Percentiles rank a stretch among this genome's conserved stretches.
phyloP scores from a whole-genome alignment of 768 basidiomycete species.

The Hericium erinaceus region DNA sequence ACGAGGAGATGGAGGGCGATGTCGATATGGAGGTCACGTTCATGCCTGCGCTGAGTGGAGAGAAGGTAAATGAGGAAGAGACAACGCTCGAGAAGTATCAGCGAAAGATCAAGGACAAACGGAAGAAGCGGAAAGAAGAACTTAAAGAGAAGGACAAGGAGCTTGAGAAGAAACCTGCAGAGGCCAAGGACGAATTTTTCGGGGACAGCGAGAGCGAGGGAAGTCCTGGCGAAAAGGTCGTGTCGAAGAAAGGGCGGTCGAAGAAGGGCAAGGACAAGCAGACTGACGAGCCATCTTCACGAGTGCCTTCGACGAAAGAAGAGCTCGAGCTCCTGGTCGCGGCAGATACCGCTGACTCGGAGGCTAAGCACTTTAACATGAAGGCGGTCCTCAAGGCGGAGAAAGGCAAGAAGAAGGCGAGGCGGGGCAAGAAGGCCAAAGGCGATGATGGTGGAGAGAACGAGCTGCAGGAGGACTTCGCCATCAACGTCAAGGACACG shows the following conservation, averaged over 20 bases:
- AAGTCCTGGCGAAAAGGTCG: slow-evolving; percentile 9
- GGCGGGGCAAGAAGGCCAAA: slow-evolving; percentile 35
- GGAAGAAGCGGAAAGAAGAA: slow-evolving; percentile 71
- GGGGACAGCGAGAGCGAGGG: slow-evolving; percentile 36
- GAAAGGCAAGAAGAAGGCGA: slow-evolving; percentile 38
- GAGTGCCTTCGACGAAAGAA: slow-evolving; percentile 38
- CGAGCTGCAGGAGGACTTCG: slow-evolving; percentile 75
- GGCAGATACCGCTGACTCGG: slow-evolving; percentile 42
- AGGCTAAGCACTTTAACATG: slow-evolving; percentile 81
- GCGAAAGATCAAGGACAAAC: slow-evolving; percentile 83
- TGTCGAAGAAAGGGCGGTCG: slow-evolving; percentile 6
- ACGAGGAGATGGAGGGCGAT: slow-evolving; percentile 33
- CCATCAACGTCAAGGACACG: slow-evolving; percentile 76
- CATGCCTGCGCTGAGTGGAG: slow-evolving; percentile 66
- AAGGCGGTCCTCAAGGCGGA: slow-evolving; percentile 83
- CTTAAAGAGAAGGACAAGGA: slow-evolving; percentile 30
- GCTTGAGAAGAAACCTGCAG: slow-evolving; percentile 10
- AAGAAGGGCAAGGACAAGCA: neutral
- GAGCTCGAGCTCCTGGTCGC: slow-evolving; percentile 58
- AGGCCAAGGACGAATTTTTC: slow-evolving; percentile 69
- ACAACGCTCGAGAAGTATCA: slow-evolving; percentile 87
- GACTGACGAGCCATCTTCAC: slow-evolving; percentile 1
- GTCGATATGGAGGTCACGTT: slow-evolving; percentile 96
- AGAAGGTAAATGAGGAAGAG: slow-evolving; percentile 51
- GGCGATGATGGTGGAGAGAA: slow-evolving; percentile 36